phyloP scores from a whole-genome alignment of 495 filamentous ascomycete species.

The Penicillium desertorum region DNA sequence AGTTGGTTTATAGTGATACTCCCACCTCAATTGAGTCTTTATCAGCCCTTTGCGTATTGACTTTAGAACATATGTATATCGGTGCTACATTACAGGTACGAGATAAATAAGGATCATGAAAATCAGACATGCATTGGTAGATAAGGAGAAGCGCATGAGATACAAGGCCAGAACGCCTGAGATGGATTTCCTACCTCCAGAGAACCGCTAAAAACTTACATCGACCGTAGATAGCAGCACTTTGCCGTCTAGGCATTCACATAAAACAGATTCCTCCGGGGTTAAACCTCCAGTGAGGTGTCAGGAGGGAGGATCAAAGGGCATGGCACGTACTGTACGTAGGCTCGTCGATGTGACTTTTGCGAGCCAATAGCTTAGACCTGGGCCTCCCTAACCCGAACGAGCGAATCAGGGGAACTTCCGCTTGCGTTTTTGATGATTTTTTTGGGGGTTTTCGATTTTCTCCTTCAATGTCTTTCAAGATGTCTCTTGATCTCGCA shows the following conservation, averaged over 20 bases:
- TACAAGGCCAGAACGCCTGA: background rate
- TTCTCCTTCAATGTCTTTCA: background rate
- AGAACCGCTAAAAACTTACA: slow-evolving; percentile 26
- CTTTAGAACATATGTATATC: background rate
- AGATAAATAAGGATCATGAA: background rate
- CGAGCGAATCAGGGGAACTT: background rate
- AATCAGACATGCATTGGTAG: slow-evolving; percentile 6
- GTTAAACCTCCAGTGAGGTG: slow-evolving; percentile 5
- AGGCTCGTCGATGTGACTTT: slow-evolving; percentile 9
- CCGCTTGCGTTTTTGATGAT: background rate
- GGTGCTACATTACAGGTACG: background rate
- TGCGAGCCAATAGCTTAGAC: slow-evolving; percentile 1
- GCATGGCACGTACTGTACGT: slow-evolving; percentile 23
- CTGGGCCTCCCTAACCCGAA: slow-evolving; percentile 8
- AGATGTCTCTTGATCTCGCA: background rate
- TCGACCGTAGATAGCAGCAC: slow-evolving; percentile 16
- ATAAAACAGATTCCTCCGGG: slow-evolving; percentile 5
- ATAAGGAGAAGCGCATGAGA: background rate
- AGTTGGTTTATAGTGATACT: background rate
- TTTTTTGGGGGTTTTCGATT: background rate
- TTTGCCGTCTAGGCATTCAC: slow-evolving; percentile 6
- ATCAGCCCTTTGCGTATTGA: background rate
- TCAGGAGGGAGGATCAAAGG: slow-evolving; percentile 8
- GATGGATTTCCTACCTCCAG: slow-evolving; percentile 21
- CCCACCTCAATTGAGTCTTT: background rate